These are phyloP conservation scores for Silene uniflora DNA, from an alignment of 148 eudicot genomes.

Conservation along the genomic window DNA sequence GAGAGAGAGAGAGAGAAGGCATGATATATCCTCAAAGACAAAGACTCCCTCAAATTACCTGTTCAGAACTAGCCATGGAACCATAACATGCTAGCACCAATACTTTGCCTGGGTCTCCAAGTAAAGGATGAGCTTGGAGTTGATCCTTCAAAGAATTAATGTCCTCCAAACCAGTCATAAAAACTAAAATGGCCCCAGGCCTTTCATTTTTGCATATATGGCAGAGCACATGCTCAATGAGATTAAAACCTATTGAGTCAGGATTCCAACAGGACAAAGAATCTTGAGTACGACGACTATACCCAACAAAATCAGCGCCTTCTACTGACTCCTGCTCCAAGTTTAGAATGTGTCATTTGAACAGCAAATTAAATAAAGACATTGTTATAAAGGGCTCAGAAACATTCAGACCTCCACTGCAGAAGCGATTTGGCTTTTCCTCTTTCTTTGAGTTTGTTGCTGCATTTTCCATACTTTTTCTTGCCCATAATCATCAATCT, in stretches of 20 bases:
- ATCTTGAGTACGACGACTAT: slow-evolving; percentile 56
- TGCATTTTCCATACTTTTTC: slow-evolving; percentile 97
- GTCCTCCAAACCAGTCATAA: slow-evolving; percentile 99
- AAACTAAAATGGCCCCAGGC: slow-evolving; percentile 90
- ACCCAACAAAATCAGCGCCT: slow-evolving; percentile 61
- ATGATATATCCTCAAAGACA: background rate
- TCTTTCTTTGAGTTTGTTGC: slow-evolving; percentile 74
- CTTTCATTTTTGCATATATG: slow-evolving; percentile 81
- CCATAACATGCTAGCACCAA: slow-evolving; percentile 96
- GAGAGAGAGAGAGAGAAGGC: too few species aligned
- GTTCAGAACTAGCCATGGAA: slow-evolving; percentile 95
- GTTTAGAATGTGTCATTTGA: slow-evolving; percentile 16
- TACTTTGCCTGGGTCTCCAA: slow-evolving; percentile 86
- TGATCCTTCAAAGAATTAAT: slow-evolving; percentile 90
- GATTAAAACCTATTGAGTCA: slow-evolving; percentile 94
- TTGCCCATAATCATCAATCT: slow-evolving; percentile 96
- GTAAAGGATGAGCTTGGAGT: slow-evolving; percentile 80
- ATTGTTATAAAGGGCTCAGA: background rate
- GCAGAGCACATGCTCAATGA: slow-evolving; percentile 80
- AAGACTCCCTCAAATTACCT: slow-evolving; percentile 41
- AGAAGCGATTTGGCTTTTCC: slow-evolving; percentile 93
- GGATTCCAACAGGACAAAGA: slow-evolving; percentile 98
- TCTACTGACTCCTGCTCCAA: slow-evolving; percentile 69
- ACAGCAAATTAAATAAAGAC: background rate
- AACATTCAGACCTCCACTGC: slow-evolving; percentile 69